These are phyloP conservation scores for Pseudogymnoascus sp. DNA, from an alignment of 2,329 filamentous ascomycete species.

Conservation along the genomic window DNA sequence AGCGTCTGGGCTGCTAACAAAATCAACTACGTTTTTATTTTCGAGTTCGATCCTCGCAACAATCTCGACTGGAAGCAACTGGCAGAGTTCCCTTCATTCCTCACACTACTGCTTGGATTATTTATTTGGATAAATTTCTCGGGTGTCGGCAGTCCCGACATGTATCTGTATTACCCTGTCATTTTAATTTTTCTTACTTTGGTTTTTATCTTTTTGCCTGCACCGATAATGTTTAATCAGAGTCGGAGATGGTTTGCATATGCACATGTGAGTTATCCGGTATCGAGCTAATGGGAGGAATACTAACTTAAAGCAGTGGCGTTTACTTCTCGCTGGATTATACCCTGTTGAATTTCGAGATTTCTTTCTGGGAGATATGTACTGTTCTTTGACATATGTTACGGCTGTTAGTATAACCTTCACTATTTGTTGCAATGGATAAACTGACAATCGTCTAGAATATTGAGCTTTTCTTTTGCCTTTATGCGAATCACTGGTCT, in stretches of 20 bases:
- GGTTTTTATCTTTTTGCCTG: constrained; percentile 67
- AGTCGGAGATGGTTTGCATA: constrained; percentile 82
- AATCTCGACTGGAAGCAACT: constrained; percentile 86
- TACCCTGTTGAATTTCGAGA: constrained; percentile 96
- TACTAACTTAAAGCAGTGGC: constrained; percentile 54
- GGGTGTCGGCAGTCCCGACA: constrained; percentile 52
- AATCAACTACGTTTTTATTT: constrained; percentile 95
- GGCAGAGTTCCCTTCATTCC: constrained; percentile 77
- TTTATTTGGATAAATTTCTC: constrained; percentile 87
- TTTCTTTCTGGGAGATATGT: constrained; percentile 96
- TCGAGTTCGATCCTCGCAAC: constrained; percentile 86
- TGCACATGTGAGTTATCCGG: constrained; percentile 60
- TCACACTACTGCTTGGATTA: constrained; percentile 69
- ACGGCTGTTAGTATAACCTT: constrained; percentile 59
- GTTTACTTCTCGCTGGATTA: constrained; percentile 73
- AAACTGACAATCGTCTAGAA: constrained; percentile 49
- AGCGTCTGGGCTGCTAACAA: constrained; percentile 74
- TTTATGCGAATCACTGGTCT: constrained; percentile 75
- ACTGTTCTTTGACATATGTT: constrained; percentile 88
- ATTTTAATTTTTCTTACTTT: constrained; percentile 65
- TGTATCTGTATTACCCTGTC: constrained; percentile 84
- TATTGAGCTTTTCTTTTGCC: constrained; percentile 86
- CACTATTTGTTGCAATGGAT: neutral
- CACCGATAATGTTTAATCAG: constrained; percentile 64
- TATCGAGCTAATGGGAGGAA: neutral